Evolutionary conservation across 108 stramenopile species (phyloP).

Genomic region (Cyclotella atomus): DNA sequence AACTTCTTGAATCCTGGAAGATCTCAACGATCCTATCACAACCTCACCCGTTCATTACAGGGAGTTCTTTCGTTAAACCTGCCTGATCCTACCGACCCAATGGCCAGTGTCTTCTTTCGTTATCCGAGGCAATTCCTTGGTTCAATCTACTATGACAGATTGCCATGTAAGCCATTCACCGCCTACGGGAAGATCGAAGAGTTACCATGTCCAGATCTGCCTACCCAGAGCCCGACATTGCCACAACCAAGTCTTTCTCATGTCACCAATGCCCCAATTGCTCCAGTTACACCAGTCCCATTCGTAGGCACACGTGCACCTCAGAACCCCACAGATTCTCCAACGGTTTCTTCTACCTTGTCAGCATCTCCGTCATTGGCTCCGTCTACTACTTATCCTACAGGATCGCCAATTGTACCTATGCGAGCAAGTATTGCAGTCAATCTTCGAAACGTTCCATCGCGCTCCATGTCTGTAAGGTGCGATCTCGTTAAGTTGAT

Average conservation of each 20-base stretch:
- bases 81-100: background rate
- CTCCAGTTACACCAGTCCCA: background rate
- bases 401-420: slow-evolving; percentile 5
- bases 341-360: background rate
- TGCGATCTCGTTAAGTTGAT: too few species aligned
- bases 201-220: slow-evolving; percentile 27
- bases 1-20: too few species aligned
- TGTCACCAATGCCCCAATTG: background rate
- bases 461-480: slow-evolving; percentile 2
- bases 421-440: slow-evolving; percentile 1
- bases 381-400: slow-evolving; percentile 9
- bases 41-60: background rate
- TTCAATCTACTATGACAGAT: slow-evolving; percentile 1
- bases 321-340: background rate
- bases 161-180: slow-evolving; percentile 31
- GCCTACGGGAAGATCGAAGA: slow-evolving; percentile 18
- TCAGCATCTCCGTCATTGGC: slow-evolving; percentile 2
- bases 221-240: background rate
- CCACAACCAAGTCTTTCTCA: background rate
- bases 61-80: background rate
- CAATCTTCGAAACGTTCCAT: slow-evolving; percentile 1
- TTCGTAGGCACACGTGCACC: background rate
- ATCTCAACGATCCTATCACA: background rate
- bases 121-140: background rate
- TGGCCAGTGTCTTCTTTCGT: background rate